A percentile compares a stretch with the other conserved stretches of the same genome.
These are phyloP conservation scores for Linderniella brevidens DNA, from an alignment of 257 asterid species.

Conservation along the genomic window DNA sequence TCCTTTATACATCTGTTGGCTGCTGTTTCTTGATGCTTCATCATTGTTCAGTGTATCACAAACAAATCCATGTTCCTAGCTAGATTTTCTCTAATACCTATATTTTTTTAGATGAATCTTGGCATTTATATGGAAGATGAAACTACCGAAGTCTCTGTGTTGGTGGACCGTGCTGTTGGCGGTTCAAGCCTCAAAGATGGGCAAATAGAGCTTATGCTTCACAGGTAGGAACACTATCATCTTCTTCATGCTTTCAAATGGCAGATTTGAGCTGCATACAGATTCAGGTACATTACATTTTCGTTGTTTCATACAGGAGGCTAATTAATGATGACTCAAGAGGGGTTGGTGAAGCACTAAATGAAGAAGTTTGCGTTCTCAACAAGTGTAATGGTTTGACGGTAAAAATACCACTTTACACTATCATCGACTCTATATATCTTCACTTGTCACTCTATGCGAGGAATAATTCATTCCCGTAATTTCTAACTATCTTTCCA, in stretches of 20 bases:
- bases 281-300: background rate
- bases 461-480: background rate
- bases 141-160: slow-evolving; percentile 42
- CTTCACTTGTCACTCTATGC: slow-evolving; percentile 2
- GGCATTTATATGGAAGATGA: slow-evolving; percentile 65
- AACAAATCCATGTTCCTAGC: background rate
- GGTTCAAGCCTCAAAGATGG: slow-evolving; percentile 75
- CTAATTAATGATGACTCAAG: slow-evolving; percentile 59
- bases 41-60: slow-evolving; percentile 1
- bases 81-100: slow-evolving; percentile 5
- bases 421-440: background rate
- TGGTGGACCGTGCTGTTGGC: slow-evolving; percentile 79
- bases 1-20: too few relatives aligned
- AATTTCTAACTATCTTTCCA: slow-evolving; percentile 13
- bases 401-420: slow-evolving; percentile 18
- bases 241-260: slow-evolving; percentile 3
- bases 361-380: slow-evolving; percentile 50
- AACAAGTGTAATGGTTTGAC: slow-evolving; percentile 45
- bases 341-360: slow-evolving; percentile 76
- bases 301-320: slow-evolving; percentile 22
- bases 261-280: background rate
- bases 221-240: slow-evolving; percentile 35
- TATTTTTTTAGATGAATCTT: slow-evolving; percentile 44
- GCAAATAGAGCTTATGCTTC: slow-evolving; percentile 74
- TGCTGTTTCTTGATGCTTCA: background rate